Evolutionary conservation across 2,329 filamentous ascomycete species (phyloP).

Genomic region (Colletotrichum tanaceti): DNA sequence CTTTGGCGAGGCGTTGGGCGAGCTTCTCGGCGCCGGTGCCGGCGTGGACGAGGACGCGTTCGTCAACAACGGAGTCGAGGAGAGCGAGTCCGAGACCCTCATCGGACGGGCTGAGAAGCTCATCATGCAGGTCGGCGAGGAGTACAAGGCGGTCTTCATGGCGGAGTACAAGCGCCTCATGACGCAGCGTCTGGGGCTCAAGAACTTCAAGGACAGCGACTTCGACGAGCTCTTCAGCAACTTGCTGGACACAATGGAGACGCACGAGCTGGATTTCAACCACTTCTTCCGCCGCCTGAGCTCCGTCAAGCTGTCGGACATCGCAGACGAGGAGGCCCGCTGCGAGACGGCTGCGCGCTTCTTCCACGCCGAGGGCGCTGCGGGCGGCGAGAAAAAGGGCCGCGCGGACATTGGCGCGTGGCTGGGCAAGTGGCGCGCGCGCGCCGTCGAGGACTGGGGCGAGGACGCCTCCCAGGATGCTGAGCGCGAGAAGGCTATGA

Average conservation of each 20-base stretch:
- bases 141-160: slow-evolving; percentile 89
- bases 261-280: slow-evolving; percentile 89
- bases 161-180: slow-evolving; percentile 91
- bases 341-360: slow-evolving; percentile 76
- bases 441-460: slow-evolving; percentile 82
- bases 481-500: slow-evolving; percentile 79
- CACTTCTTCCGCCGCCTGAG: slow-evolving; percentile 90
- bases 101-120: slow-evolving; percentile 84
- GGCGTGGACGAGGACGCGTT: slow-evolving; percentile 79
- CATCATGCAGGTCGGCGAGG: slow-evolving; percentile 83
- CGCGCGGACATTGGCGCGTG: slow-evolving; percentile 77
- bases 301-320: slow-evolving; percentile 67
- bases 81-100: slow-evolving; percentile 76
- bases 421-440: slow-evolving; percentile 81
- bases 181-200: slow-evolving; percentile 81
- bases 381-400: slow-evolving; percentile 72
- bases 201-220: slow-evolving; percentile 74
- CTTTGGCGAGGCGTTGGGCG: slow-evolving; percentile 87
- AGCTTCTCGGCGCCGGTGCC: slow-evolving; percentile 83
- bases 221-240: slow-evolving; percentile 87
- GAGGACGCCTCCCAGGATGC: slow-evolving; percentile 63
- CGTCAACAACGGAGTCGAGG: slow-evolving; percentile 74
- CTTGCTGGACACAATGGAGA: slow-evolving; percentile 83
- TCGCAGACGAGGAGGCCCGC: slow-evolving; percentile 73
- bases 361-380: slow-evolving; percentile 80